These are phyloP conservation scores for Mycena alexandri DNA, from an alignment of 768 basidiomycete genomes.

Conservation along the genomic window DNA sequence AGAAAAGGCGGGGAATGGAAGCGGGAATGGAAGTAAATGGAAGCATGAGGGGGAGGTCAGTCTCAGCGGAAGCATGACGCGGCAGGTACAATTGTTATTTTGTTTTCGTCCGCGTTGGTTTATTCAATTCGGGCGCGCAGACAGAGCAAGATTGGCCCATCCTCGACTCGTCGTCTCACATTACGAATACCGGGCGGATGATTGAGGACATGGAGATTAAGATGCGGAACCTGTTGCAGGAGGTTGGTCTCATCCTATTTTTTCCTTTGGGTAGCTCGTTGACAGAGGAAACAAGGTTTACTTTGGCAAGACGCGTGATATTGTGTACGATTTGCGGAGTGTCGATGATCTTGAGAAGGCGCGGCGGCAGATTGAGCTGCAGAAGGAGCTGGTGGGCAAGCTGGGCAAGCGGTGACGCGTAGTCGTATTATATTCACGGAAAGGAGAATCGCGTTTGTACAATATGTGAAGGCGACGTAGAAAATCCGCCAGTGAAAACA, in stretches of 20 bases:
- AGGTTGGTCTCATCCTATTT: conserved; percentile 57
- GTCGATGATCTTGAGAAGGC: conserved; percentile 88
- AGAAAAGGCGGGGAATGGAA: conserved; percentile 48
- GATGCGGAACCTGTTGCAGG: conserved; percentile 95
- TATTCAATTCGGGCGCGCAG: conserved; percentile 53
- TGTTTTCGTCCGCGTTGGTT: conserved; percentile 5
- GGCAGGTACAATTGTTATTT: conserved; percentile 72
- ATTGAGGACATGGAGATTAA: conserved; percentile 99
- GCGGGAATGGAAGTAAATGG: conserved; percentile 57
- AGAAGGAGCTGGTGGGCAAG: conserved; percentile 83
- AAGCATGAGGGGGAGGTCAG: conserved; percentile 82
- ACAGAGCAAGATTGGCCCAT: conserved; percentile 89
- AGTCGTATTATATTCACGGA: background rate
- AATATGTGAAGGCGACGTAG: no score
- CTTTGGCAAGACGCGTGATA: conserved; percentile 96
- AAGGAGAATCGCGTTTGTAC: conserved; percentile 13
- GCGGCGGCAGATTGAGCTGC: conserved; percentile 83
- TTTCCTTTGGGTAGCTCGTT: background rate
- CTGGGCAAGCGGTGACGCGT: conserved; percentile 70
- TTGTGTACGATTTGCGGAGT: conserved; percentile 92
- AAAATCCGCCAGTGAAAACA: no score
- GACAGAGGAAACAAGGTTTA: conserved; percentile 70
- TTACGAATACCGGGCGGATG: conserved; percentile 94
- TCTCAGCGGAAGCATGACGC: conserved; percentile 96
- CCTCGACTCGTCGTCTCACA: conserved; percentile 85